A percentile compares a stretch with the other conserved stretches of the same genome.
phyloP scores from a whole-genome alignment of 1,139 yeast genomes.

The Saccharomyces pastorianus region DNA sequence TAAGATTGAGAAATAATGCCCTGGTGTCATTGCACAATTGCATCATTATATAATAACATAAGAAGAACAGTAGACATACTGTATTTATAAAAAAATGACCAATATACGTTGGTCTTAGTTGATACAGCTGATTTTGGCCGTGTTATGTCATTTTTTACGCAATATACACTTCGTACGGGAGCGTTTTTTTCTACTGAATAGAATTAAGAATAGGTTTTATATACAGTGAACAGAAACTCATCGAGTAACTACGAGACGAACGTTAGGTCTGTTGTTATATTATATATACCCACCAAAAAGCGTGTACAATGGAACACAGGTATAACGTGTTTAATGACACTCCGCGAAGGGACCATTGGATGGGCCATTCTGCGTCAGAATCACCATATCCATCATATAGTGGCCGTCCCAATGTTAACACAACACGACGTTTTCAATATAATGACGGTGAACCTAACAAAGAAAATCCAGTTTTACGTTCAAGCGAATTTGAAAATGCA shows the following conservation, averaged over 20 bases:
- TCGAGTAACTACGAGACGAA: not conserved
- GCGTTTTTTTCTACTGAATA: too few relatives aligned
- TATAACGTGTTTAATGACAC: slow-evolving; percentile 20
- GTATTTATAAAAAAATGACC: too few relatives aligned
- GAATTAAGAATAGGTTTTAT: too few relatives aligned
- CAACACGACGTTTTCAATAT: slow-evolving; percentile 10
- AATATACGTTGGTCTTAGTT: too few relatives aligned
- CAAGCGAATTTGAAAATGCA: not conserved
- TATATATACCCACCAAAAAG: not conserved
- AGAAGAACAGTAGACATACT: too few relatives aligned
- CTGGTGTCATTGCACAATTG: too few relatives aligned
- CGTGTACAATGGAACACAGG: slow-evolving; percentile 15
- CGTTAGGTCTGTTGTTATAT: not conserved
- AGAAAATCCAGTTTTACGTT: not conserved
- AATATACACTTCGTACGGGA: too few relatives aligned
- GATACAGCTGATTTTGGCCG: too few relatives aligned
- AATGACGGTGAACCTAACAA: not conserved
- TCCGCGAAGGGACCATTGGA: slow-evolving; percentile 28
- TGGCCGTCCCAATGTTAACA: not conserved
- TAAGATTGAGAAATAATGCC: slow-evolving; percentile 2
- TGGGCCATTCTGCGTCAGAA: slow-evolving; percentile 12
- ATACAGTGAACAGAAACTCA: not conserved
- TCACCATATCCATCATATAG: not conserved
- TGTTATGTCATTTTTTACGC: too few relatives aligned
- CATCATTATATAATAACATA: too few relatives aligned